These are phyloP conservation scores for Brassica hybrid DNA, from an alignment of 441 rosid species.

Conservation along the genomic window DNA sequence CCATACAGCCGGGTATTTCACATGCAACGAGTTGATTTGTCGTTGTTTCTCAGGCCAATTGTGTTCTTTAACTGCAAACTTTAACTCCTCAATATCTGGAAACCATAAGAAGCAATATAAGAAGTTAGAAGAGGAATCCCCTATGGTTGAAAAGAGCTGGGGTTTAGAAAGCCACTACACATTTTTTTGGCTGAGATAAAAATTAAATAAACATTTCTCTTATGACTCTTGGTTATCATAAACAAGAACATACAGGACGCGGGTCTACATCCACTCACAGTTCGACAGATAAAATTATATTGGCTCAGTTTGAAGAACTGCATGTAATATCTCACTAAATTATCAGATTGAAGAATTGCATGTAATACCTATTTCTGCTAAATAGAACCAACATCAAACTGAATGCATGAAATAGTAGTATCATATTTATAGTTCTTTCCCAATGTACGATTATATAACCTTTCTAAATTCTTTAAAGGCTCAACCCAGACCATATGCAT, in stretches of 20 bases:
- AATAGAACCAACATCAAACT: background rate
- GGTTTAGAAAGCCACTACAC: background rate
- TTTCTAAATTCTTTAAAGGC: slow-evolving; percentile 8
- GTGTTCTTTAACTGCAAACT: slow-evolving; percentile 63
- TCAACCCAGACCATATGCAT: slow-evolving; percentile 19
- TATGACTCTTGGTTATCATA: slow-evolving; percentile 18
- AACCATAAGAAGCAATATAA: slow-evolving; percentile 38
- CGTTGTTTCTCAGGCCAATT: slow-evolving; percentile 76
- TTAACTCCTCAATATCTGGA: slow-evolving; percentile 80
- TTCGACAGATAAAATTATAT: slow-evolving; percentile 6
- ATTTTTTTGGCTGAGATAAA: background rate
- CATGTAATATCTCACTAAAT: slow-evolving; percentile 6
- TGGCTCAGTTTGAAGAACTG: background rate
- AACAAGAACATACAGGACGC: slow-evolving; percentile 15
- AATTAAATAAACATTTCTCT: background rate
- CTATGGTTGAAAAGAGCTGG: slow-evolving; percentile 10
- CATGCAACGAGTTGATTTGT: slow-evolving; percentile 63
- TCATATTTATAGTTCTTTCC: background rate
- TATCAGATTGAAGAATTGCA: slow-evolving; percentile 1
- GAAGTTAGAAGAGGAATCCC: slow-evolving; percentile 12
- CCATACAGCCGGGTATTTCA: slow-evolving; percentile 70
- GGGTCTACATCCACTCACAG: background rate
- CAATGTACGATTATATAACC: background rate
- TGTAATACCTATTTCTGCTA: background rate
- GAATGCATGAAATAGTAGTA: slow-evolving; percentile 15